These are phyloP conservation scores for Nidula niveotomentosa DNA, from an alignment of 1,284 basidiomycete species.

Conservation along the genomic window DNA sequence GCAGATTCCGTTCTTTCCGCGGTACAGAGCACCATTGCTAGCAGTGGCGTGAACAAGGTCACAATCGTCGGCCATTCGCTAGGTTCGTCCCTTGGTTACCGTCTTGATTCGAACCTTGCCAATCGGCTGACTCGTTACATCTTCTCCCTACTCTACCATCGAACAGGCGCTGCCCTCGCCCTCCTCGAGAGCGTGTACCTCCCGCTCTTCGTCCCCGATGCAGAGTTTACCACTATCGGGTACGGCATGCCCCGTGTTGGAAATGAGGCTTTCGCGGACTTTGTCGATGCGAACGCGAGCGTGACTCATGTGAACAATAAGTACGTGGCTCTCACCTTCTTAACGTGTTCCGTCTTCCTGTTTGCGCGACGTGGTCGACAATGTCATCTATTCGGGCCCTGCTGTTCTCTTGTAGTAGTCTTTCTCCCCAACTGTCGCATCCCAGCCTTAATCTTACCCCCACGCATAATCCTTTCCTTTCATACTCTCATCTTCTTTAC, in stretches of 20 bases:
- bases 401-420: too few species aligned
- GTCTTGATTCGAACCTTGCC: too few species aligned
- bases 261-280: conserved; percentile 59
- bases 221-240: conserved; percentile 28
- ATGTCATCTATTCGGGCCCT: too few species aligned
- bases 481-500: too few species aligned
- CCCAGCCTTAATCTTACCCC: too few species aligned
- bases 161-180: conserved; percentile 42
- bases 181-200: conserved; percentile 39
- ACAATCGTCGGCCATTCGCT: conserved; percentile 53
- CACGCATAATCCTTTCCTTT: too few species aligned
- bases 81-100: conserved; percentile 4
- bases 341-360: conserved; percentile 9
- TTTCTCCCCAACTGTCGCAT: too few species aligned
- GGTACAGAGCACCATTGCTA: conserved; percentile 37
- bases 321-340: conserved; percentile 16
- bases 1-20: conserved; percentile 40
- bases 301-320: conserved; percentile 53
- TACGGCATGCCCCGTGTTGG: conserved; percentile 65
- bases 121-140: too few species aligned
- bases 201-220: conserved; percentile 28
- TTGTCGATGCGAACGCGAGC: conserved; percentile 44
- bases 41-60: conserved; percentile 33
- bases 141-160: too few species aligned
- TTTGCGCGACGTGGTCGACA: background rate